Conservation (phyloP, 2,329 filamentous ascomycete genomes). For the Didymella glomerata region DNA sequence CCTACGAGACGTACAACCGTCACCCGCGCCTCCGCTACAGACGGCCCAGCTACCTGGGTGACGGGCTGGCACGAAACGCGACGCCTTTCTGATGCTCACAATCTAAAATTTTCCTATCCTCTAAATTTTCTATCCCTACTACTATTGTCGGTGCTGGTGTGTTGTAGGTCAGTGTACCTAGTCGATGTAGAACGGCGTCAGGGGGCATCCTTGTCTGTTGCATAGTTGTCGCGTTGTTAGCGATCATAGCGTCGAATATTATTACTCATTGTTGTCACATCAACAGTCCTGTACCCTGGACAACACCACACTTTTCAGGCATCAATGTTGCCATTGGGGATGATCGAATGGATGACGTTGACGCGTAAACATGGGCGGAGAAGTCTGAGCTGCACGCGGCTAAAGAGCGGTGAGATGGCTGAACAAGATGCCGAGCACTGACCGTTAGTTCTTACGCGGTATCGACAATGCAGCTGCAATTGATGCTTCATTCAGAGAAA, state of each 20-base stretch:
- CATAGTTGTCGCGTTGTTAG: slow-evolving; percentile 22
- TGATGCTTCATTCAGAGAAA: background rate
- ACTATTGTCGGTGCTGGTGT: slow-evolving; percentile 4
- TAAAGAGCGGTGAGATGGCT: slow-evolving; percentile 20
- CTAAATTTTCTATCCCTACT: background rate
- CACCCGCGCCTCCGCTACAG: slow-evolving; percentile 31
- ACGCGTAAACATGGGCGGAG: background rate
- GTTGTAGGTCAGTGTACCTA: slow-evolving; percentile 10
- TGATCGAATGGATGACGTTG: slow-evolving; percentile 1
- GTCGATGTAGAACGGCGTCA: slow-evolving; percentile 14
- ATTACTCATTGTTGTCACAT: slow-evolving; percentile 22
- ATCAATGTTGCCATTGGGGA: slow-evolving; percentile 1
- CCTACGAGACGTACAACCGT: slow-evolving; percentile 27
- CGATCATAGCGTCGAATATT: slow-evolving; percentile 21
- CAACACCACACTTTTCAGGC: slow-evolving; percentile 22
- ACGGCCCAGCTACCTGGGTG: slow-evolving; percentile 37
- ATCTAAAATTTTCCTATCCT: slow-evolving; percentile 3
- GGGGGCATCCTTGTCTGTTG: slow-evolving; percentile 19
- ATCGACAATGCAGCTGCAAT: background rate
- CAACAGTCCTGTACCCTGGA: slow-evolving; percentile 7
- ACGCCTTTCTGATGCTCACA: slow-evolving; percentile 18
- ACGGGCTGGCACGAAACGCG: slow-evolving; percentile 28
- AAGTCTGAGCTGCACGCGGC: slow-evolving; percentile 3
- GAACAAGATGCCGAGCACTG: slow-evolving; percentile 13
- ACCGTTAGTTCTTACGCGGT: slow-evolving; percentile 2